These are phyloP conservation scores for Eutypa lata DNA, from an alignment of 2,329 filamentous ascomycete species.

Conservation along the genomic window DNA sequence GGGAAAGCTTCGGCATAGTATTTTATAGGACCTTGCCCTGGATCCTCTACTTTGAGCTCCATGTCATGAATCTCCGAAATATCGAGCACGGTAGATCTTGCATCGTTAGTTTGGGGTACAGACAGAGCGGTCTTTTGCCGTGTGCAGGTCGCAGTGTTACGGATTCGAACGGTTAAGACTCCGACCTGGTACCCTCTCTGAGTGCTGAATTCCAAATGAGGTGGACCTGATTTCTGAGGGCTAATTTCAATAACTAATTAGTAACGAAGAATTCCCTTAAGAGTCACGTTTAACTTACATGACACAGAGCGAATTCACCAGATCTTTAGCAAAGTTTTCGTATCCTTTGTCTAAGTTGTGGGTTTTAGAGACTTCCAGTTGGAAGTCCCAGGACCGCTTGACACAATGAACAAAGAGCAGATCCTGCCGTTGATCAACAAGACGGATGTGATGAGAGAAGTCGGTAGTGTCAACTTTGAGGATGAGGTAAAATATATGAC, in stretches of 20 bases:
- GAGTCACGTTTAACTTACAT: slow-evolving; percentile 19
- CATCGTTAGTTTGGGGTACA: not conserved
- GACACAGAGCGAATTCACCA: slow-evolving; percentile 20
- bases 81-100: slow-evolving; percentile 13
- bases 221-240: slow-evolving; percentile 10
- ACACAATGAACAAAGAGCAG: slow-evolving; percentile 24
- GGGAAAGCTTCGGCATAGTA: slow-evolving; percentile 7
- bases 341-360: slow-evolving; percentile 15
- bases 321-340: slow-evolving; percentile 19
- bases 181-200: slow-evolving; percentile 17
- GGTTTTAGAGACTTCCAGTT: slow-evolving; percentile 15
- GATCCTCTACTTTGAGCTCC: not conserved
- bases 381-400: slow-evolving; percentile 26
- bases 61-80: slow-evolving; percentile 27
- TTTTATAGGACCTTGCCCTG: slow-evolving; percentile 1
- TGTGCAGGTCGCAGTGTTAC: slow-evolving; percentile 20
- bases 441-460: slow-evolving; percentile 15
- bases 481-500: slow-evolving; percentile 9
- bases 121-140: not conserved
- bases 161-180: slow-evolving; percentile 16
- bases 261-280: too few species aligned
- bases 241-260: slow-evolving; percentile 6
- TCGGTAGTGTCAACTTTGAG: slow-evolving; percentile 21
- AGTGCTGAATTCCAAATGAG: slow-evolving; percentile 18
- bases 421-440: slow-evolving; percentile 4